These are phyloP conservation scores for Grosmannia clavigera DNA, from an alignment of 2,329 filamentous ascomycete genomes.

Conservation along the genomic window DNA sequence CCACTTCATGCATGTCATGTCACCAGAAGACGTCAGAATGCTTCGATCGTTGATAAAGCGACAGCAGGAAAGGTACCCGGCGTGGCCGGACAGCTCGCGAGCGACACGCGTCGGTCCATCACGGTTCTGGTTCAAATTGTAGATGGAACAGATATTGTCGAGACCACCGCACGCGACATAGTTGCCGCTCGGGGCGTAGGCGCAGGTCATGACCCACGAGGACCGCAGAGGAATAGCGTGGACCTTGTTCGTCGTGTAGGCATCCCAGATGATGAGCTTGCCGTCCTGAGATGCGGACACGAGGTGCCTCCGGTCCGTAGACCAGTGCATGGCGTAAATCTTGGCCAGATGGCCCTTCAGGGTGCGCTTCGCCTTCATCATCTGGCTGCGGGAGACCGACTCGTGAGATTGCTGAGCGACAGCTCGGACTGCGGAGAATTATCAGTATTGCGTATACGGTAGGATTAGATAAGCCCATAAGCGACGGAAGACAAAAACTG, in stretches of 20 bases:
- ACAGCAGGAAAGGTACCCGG: slow-evolving; percentile 95
- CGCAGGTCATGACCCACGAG: slow-evolving; percentile 99
- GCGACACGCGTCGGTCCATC: slow-evolving; percentile 96
- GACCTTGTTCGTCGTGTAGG: slow-evolving; percentile 98
- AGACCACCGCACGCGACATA: slow-evolving; percentile 97
- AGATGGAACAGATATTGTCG: slow-evolving; percentile 99
- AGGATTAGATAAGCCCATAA: background rate
- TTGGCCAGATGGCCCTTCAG: slow-evolving; percentile 97
- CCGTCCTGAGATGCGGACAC: slow-evolving; percentile 97
- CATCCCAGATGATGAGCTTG: slow-evolving; percentile 99
- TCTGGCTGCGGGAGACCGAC: slow-evolving; percentile 72
- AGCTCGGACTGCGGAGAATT: slow-evolving; percentile 59
- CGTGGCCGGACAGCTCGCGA: slow-evolving; percentile 90
- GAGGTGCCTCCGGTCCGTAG: slow-evolving; percentile 89
- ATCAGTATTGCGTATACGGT: slow-evolving; percentile 1
- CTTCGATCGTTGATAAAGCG: slow-evolving; percentile 97
- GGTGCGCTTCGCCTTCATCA: slow-evolving; percentile 96
- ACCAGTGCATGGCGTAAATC: slow-evolving; percentile 99
- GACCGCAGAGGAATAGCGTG: slow-evolving; percentile 95
- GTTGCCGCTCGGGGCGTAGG: slow-evolving; percentile 95
- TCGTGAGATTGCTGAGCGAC: slow-evolving; percentile 90
- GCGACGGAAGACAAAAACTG: slow-evolving; percentile 30
- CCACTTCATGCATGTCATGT: slow-evolving; percentile 99
- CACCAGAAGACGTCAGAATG: slow-evolving; percentile 93
- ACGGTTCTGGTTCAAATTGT: slow-evolving; percentile 87